Evolutionary conservation across 495 filamentous ascomycete genomes (phyloP).

Genomic region (Patellaria atrata): DNA sequence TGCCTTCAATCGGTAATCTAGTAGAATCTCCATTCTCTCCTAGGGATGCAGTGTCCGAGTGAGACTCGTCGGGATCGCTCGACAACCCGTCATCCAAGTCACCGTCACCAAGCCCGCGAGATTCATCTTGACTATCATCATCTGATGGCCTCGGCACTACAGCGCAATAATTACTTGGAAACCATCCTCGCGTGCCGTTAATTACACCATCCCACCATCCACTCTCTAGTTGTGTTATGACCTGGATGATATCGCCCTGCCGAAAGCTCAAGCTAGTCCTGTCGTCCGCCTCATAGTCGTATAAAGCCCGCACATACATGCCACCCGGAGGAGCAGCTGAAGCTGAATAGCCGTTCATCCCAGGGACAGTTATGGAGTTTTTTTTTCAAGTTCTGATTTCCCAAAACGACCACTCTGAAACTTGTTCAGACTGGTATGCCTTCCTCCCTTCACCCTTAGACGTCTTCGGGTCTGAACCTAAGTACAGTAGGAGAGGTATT

Average conservation of each 20-base stretch:
- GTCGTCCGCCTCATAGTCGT: constrained; percentile 96
- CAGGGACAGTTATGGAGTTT: constrained; percentile 2
- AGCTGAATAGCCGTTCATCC: constrained; percentile 57
- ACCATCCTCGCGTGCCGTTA: constrained; percentile 87
- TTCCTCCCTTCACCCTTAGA: too few relatives aligned
- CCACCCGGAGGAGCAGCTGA: constrained; percentile 54
- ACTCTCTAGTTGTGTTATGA: constrained; percentile 92
- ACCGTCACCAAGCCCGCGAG: constrained; percentile 25
- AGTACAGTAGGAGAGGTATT: too few relatives aligned
- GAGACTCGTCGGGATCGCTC: constrained; percentile 40
- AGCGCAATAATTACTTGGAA: constrained; percentile 96
- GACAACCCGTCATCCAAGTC: constrained; percentile 33
- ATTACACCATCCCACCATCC: constrained; percentile 99
- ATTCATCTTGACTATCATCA: constrained; percentile 22
- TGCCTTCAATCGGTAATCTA: constrained; percentile 53
- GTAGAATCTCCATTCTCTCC: constrained; percentile 36
- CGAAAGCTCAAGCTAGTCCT: constrained; percentile 91
- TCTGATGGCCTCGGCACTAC: constrained; percentile 55
- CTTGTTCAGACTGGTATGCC: too few relatives aligned
- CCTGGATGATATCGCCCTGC: constrained; percentile 91
- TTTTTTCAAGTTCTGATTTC: too few relatives aligned
- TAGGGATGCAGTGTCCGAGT: constrained; percentile 40
- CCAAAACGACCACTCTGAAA: too few relatives aligned
- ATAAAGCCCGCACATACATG: constrained; percentile 88
- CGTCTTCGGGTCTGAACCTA: too few relatives aligned